Evolutionary conservation across 2,329 filamentous ascomycete genomes (phyloP).

Genomic region (Ceratocystis diversiconidia): DNA sequence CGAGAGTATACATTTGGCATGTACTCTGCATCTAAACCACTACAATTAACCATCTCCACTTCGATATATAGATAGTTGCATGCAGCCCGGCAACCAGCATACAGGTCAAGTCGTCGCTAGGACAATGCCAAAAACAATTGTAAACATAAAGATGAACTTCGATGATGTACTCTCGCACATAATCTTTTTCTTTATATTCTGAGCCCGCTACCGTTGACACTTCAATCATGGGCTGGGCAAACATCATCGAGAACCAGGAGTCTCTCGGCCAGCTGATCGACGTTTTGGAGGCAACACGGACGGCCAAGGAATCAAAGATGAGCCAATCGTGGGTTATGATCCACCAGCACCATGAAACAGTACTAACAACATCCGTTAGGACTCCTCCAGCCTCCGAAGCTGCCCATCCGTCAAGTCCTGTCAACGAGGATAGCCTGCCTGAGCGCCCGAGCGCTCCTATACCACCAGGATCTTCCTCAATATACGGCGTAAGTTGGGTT

Average conservation of each 20-base stretch:
- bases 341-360: not conserved
- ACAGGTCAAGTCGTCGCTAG: not conserved
- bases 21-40: not conserved
- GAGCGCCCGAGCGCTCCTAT: slow-evolving; percentile 5
- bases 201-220: not conserved
- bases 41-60: not conserved
- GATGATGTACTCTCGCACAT: not conserved
- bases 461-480: slow-evolving; percentile 4
- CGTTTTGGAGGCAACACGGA: not conserved
- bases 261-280: not conserved
- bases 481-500: not conserved
- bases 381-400: not conserved
- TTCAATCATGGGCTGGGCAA: not conserved
- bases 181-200: not conserved
- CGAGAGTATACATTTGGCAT: not conserved
- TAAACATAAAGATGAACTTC: not conserved
- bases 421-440: not conserved
- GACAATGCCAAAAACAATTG: not conserved
- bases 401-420: not conserved
- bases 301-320: not conserved
- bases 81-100: slow-evolving; percentile 4
- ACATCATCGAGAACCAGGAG: not conserved
- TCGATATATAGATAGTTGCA: not conserved
- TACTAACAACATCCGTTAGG: not conserved
- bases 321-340: not conserved